Conservation (phyloP, 306 rosid genomes). For the Boehmeria nivea region DNA sequence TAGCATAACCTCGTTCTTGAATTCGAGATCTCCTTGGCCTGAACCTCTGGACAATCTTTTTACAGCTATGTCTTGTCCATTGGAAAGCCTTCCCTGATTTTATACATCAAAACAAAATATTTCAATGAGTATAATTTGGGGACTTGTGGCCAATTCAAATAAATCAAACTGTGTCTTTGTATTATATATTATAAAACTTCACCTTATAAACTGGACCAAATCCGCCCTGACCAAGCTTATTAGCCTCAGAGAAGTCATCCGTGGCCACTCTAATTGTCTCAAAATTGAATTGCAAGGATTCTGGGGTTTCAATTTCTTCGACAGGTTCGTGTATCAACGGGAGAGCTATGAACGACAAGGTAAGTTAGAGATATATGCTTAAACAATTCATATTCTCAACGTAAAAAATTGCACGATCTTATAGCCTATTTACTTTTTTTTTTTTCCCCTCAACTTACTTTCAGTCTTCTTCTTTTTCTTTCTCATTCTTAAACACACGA, state of each 20-base stretch:
- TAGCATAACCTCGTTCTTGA: conserved; percentile 17
- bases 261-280: not conserved
- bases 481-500: not conserved
- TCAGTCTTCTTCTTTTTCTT: not conserved
- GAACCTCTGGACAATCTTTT: conserved; percentile 26
- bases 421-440: not conserved
- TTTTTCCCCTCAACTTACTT: too few relatives aligned
- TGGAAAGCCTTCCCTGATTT: conserved; percentile 2
- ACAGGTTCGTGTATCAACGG: conserved; percentile 1
- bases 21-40: conserved; percentile 14
- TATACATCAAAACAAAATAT: not conserved
- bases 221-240: conserved; percentile 17
- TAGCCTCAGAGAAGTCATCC: not conserved
- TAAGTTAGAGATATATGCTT: too few relatives aligned
- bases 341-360: not conserved
- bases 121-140: too few relatives aligned
- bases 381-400: not conserved
- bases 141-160: not conserved
- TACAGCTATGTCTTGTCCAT: conserved; percentile 18
- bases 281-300: conserved; percentile 9
- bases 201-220: conserved; percentile 20
- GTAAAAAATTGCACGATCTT: not conserved
- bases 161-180: too few relatives aligned
- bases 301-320: not conserved
- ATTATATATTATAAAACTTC: too few relatives aligned